Evolutionary conservation across 192 early-diverging fungal genomes (phyloP), one percentile per base, ranked within the genome.

Genomic region (Chytriomyces sp.): DNA sequence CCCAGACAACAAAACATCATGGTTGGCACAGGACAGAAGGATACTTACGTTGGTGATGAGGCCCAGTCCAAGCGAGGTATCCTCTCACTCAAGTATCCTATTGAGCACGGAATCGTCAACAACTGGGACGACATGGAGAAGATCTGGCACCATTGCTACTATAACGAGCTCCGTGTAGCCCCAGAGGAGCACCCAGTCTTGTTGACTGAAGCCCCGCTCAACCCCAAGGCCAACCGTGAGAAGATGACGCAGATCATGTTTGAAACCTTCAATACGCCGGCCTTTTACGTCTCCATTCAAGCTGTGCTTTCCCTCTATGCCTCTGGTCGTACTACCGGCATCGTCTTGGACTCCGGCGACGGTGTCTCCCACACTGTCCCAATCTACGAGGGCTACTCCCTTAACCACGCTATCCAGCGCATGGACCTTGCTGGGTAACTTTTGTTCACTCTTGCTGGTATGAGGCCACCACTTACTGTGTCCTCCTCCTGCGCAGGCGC

Each of bases 161-260:
- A 95, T 89, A 96, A 98, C 81, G 94, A 98, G 84, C 88, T 99
- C 75, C 95, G 94, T 84, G 93, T 96, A 66, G 95, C 94, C 49
- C 95, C 96, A 68, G 96, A 99, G 82, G 93, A 96, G 84, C 95
- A 98, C 87, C 94, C 95, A 39, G 93, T 97, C n/a, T 85, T 98
- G 72, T 88, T 98, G 61, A 98, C 95, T 59, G 96, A 99, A 83
- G 93, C 96, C 62, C 94, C 95, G 31, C 88, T 96, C 73, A 98
- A 99, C 90, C 94, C 95, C 79, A 96, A 96, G 89, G 89, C 88
- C 76, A 98, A 99, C 89, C 93, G 97, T 78, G 96, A 97, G 81
- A 96, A 96, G 91, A 98, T 97, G 95, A 93, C 93, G 72, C 94
- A 99, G 85, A 96, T 99, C 80, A 97, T 97, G 95, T 99, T 98